Evolutionary conservation across 2,329 filamentous ascomycete genomes (phyloP), one percentile per base, ranked within the genome.

Genomic region (Domatiomyces catenatus): DNA sequence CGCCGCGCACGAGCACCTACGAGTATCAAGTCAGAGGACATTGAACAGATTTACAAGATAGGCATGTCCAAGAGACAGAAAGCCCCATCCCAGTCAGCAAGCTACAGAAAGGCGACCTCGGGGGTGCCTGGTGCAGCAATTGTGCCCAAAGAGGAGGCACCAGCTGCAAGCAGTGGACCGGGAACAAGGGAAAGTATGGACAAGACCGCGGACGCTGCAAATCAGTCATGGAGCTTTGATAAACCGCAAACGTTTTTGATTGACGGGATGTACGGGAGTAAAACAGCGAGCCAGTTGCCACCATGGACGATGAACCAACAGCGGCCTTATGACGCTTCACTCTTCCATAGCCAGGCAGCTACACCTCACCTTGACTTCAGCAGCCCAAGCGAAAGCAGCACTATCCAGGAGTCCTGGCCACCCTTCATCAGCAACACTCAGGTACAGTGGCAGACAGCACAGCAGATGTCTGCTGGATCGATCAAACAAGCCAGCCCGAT

Each of bases 1-100:
- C 60, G 59, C 42, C 62, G 53, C 55, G 54, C 62, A 8, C 60
- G 60, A 48, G 51, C 60, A 26, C 63, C 63, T 3, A 51, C 58
- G 24, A 57, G 56, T 32, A 60, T 63, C 52, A 47, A 42, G n/a
- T 24, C 49, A 12, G 46, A 26, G 18, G 22, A 17, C 10, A 28
- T 32, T n/a, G 42, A 39, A 15, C n/a, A 20, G 19, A 20, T 15
- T 12, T n/a, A 15, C 8, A 39, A 47, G 32, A 43, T 15, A 17
- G 32, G 26, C 10, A 22, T 19, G 8, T 32, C 24, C 24, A 44
- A 6, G 19, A 15, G 32, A 39, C 32, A 39, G 32, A 39, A 15
- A 15, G 10, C 32, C 20, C 8, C 24, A 46, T 17, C 15, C 24
- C 17, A 15, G 17, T 18, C 19, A 15, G n/a, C 42, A 12, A 24